These are phyloP conservation scores for Monosporozyma siamensis DNA, from an alignment of 805 yeast species.

Conservation along the genomic window DNA sequence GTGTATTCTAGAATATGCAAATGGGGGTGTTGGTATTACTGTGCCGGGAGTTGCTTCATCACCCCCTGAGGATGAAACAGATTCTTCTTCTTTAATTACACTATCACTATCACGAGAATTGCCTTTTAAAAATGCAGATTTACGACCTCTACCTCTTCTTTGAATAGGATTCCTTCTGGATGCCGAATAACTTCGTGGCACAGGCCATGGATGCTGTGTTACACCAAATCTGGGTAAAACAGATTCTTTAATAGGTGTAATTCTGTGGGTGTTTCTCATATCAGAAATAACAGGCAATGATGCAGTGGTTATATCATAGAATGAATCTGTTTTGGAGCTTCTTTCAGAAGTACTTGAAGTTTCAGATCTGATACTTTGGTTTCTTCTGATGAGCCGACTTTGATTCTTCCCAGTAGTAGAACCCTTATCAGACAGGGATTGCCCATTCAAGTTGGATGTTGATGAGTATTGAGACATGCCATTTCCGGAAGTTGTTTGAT, in stretches of 20 bases:
- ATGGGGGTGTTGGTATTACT: not conserved
- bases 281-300: conserved; percentile 16
- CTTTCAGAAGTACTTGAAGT: conserved; percentile 33
- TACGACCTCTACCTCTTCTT: conserved; percentile 16
- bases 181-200: conserved; percentile 9
- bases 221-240: conserved; percentile 19
- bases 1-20: not conserved
- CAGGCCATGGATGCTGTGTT: conserved; percentile 9
- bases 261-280: conserved; percentile 1
- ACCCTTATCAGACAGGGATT: not conserved
- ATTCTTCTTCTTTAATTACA: conserved; percentile 27
- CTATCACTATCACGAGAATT: conserved; percentile 18
- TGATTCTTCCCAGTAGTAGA: not conserved
- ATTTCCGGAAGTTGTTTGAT: not conserved
- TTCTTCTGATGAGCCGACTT: conserved; percentile 25
- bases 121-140: conserved; percentile 15
- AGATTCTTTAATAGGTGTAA: conserved; percentile 13
- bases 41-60: conserved; percentile 2
- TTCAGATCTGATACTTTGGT: conserved; percentile 31
- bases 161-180: conserved; percentile 11
- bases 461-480: conserved; percentile 10
- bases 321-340: conserved; percentile 34
- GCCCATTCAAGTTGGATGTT: conserved; percentile 9
- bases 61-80: conserved; percentile 12
- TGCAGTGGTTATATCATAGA: conserved; percentile 33